These are phyloP conservation scores for Moringa oleifera DNA, from an alignment of 345 rosid genomes.

Conservation along the genomic window DNA sequence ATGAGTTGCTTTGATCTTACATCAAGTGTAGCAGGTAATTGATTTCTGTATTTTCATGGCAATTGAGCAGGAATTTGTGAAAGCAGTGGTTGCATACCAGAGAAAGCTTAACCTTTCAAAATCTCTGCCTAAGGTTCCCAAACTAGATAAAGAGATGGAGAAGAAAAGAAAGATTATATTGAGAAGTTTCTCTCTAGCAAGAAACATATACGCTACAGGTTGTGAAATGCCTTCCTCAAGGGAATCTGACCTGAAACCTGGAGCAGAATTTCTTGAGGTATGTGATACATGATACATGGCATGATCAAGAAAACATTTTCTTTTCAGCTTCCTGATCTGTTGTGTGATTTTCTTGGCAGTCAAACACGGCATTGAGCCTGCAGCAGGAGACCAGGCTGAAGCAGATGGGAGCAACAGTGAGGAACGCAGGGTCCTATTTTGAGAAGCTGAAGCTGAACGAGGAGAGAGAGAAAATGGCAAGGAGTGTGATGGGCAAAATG, in stretches of 20 bases:
- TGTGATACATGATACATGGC: too few relatives aligned
- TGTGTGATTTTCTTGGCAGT: slow-evolving; percentile 32
- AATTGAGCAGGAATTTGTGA: slow-evolving; percentile 43
- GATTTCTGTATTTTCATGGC: neutral
- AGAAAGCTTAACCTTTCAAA: slow-evolving; percentile 54
- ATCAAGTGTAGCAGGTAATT: neutral
- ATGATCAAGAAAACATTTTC: too few relatives aligned
- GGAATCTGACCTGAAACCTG: slow-evolving; percentile 54
- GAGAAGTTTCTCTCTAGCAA: slow-evolving; percentile 76
- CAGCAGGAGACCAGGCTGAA: slow-evolving; percentile 80
- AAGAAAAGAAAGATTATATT: slow-evolving; percentile 46
- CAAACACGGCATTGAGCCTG: slow-evolving; percentile 57
- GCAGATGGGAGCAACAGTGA: slow-evolving; percentile 95
- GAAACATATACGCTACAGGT: slow-evolving; percentile 43
- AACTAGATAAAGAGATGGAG: slow-evolving; percentile 59
- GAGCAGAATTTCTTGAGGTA: slow-evolving; percentile 85
- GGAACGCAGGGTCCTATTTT: slow-evolving; percentile 63
- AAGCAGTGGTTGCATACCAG: slow-evolving; percentile 78
- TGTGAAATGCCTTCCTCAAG: slow-evolving; percentile 33
- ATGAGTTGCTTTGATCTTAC: neutral
- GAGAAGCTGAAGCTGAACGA: slow-evolving; percentile 54
- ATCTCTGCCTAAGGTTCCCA: slow-evolving; percentile 34
- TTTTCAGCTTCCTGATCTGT: neutral
- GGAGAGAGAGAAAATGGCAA: slow-evolving; percentile 59
- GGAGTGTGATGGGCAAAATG: slow-evolving; percentile 65